These are phyloP conservation scores for Neolentinus lepideus DNA, from an alignment of 1,284 basidiomycete genomes.

Conservation along the genomic window DNA sequence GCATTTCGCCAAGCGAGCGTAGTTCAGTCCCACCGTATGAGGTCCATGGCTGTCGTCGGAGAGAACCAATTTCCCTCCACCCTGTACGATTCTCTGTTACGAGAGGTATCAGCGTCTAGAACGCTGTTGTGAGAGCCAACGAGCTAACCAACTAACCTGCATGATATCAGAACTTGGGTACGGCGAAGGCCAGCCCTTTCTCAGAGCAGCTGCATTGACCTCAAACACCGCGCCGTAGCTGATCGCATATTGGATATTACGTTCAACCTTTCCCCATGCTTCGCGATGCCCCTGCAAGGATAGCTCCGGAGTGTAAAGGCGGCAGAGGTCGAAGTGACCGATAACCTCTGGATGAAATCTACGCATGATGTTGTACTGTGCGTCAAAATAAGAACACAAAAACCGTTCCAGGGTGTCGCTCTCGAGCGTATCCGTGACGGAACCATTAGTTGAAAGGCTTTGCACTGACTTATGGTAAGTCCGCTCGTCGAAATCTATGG, in stretches of 20 bases:
- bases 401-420: conserved; percentile 25
- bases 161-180: conserved; percentile 83
- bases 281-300: conserved; percentile 43
- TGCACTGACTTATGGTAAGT: conserved; percentile 62
- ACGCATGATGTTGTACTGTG: conserved; percentile 65
- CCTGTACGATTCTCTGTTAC: conserved; percentile 56
- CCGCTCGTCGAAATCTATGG: conserved; percentile 86
- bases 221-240: conserved; percentile 92
- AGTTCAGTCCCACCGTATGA: conserved; percentile 85
- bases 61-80: conserved; percentile 72
- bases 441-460: conserved; percentile 25
- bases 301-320: conserved; percentile 67
- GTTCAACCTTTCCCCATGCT: conserved; percentile 60
- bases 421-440: conserved; percentile 16
- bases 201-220: conserved; percentile 86
- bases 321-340: conserved; percentile 90
- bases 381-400: conserved; percentile 75
- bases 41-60: conserved; percentile 97
- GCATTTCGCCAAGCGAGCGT: conserved; percentile 62
- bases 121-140: neutral
- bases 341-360: conserved; percentile 83
- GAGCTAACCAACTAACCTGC: conserved; percentile 47
- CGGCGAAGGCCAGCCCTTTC: conserved; percentile 84
- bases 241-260: conserved; percentile 75
- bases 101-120: conserved; percentile 2